Conservation (phyloP, 2,329 filamentous ascomycete genomes). For the Paracamarosporium sp. region DNA sequence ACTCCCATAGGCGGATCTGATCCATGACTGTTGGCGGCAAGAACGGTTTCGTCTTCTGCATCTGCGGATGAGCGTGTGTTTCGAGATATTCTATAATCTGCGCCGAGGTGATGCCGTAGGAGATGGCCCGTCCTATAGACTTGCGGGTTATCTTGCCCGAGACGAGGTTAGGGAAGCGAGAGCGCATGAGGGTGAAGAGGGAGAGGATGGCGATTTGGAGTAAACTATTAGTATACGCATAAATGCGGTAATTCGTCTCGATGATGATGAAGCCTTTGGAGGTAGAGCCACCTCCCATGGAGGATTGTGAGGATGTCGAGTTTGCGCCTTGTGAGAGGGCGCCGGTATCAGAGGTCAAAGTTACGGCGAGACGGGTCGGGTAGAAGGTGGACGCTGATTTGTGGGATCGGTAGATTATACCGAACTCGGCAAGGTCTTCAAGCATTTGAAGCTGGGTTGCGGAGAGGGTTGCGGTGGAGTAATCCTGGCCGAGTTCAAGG, state of each 20-base stretch:
- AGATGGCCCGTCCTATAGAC: conserved; percentile 86
- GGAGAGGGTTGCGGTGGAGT: conserved; percentile 84
- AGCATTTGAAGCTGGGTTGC: conserved; percentile 86
- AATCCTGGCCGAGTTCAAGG: conserved; percentile 88
- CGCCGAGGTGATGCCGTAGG: conserved; percentile 88
- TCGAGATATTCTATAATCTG: conserved; percentile 95
- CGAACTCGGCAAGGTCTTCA: conserved; percentile 89
- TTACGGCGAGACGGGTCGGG: conserved; percentile 92
- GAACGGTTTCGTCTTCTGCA: conserved; percentile 78
- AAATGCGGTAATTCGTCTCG: conserved; percentile 97
- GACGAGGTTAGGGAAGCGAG: conserved; percentile 93
- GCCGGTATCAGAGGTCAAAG: conserved; percentile 79
- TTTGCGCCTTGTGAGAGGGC: conserved; percentile 66
- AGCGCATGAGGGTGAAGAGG: conserved; percentile 85
- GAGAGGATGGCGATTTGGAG: conserved; percentile 93
- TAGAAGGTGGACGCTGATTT: conserved; percentile 67
- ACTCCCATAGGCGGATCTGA: conserved; percentile 96
- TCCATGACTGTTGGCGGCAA: conserved; percentile 96
- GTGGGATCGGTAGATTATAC: conserved; percentile 76
- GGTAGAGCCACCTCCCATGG: conserved; percentile 14
- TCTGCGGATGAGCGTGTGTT: conserved; percentile 92
- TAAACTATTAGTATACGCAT: conserved; percentile 93
- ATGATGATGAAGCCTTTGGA: conserved; percentile 87
- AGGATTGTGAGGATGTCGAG: conserved; percentile 1
- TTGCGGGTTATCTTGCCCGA: conserved; percentile 88